Evolutionary conservation across 768 basidiomycete species (phyloP), one percentile per base, ranked within the genome.

Genomic region (Hypholoma fasciculare): DNA sequence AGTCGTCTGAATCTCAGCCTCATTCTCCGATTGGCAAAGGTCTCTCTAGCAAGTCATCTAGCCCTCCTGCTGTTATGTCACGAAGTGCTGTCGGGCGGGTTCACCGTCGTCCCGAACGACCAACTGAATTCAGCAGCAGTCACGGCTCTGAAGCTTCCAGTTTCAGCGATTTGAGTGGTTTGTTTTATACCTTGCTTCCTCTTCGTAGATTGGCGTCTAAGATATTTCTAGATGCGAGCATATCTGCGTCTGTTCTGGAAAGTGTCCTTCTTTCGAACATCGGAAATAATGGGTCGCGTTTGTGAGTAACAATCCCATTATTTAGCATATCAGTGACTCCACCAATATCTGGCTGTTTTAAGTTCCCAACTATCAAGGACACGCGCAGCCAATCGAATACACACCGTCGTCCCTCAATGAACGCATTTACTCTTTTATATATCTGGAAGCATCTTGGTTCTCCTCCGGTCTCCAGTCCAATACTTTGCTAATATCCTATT

Each of bases 81-180:
- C 76, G 85, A 2, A 84, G 77, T 54, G 84, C 80, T 14, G 71
- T 80, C n/a, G 77, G 83, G 8, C 79, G 81, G 57, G 71, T 75
- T 7, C 79, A 83, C 59, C 76, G 81, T 58, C 71, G 76, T 52
- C 77, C 75, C 51, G 78, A 71, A 56, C 74, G 77, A 37, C 74
- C 69, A 38, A 83, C 82, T 62, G 84, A 87, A 56, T 78, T 82
- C 54, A 79, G 79, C 44, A 89, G 88, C 63, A 84, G 76, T 61
- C 81, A 88, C 50, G 84, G 85, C 2, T 92, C 90, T 20, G 84
- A 87, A 43, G 83, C 90, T 0, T 92, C 91, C 6, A 83, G 92
- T 69, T 92, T 94, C 65, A 94, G 92, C 66, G 92, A 94, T 66
- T 67, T 94, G 44, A 94, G 92, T 65, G 92, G 92, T 92, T 65